Conservation (phyloP, 805 yeast species). For the Starmerella vaccinii region DNA sequence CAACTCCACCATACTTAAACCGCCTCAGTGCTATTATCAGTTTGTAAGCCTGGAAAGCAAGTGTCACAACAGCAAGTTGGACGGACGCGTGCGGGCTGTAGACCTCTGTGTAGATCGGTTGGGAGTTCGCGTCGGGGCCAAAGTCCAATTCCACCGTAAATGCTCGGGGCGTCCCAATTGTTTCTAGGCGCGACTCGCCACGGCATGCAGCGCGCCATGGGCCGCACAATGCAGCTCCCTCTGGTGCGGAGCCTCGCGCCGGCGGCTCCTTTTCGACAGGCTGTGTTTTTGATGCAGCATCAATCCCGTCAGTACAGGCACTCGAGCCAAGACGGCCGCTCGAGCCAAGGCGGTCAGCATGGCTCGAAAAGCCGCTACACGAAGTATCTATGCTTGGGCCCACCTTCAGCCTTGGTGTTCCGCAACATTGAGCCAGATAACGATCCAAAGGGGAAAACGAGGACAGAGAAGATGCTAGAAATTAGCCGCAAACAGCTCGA, state of each 20-base stretch:
- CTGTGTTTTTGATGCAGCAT: not conserved
- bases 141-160: not conserved
- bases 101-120: not conserved
- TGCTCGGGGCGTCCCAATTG: not conserved
- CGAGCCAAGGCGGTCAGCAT: not conserved
- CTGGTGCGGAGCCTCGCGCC: not conserved
- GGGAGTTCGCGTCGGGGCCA: not conserved
- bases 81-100: not conserved
- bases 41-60: constrained; percentile 2
- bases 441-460: constrained; percentile 19
- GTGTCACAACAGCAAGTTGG: not conserved
- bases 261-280: not conserved
- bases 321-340: not conserved
- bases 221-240: not conserved
- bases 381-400: not conserved
- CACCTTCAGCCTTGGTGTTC: constrained; percentile 11
- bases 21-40: not conserved
- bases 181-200: not conserved
- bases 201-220: not conserved
- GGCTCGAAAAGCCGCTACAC: not conserved
- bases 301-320: not conserved
- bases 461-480: constrained; percentile 21
- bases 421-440: constrained; percentile 9
- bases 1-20: not conserved
- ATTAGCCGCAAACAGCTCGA: constrained; percentile 14